These are phyloP conservation scores for Jamesozyma spencerorum DNA, from an alignment of 805 yeast species.

Conservation along the genomic window DNA sequence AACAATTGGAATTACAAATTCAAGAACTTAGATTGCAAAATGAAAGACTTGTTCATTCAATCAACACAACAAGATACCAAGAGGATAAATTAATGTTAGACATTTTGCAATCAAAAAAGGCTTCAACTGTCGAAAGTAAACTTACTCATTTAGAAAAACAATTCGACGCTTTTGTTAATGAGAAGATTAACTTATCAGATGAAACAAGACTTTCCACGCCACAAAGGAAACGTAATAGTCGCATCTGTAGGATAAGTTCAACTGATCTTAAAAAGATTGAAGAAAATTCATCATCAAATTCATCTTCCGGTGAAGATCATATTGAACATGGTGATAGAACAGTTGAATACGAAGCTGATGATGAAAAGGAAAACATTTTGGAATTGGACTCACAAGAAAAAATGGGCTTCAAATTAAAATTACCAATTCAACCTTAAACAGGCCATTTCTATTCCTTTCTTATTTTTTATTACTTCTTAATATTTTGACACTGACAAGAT, in stretches of 20 bases:
- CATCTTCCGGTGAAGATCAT: constrained; percentile 3
- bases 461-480: too few relatives aligned
- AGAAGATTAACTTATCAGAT: background rate
- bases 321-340: constrained; percentile 2
- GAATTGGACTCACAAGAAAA: background rate
- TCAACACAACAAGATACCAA: constrained; percentile 19
- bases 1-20: constrained; percentile 27
- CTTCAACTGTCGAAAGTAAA: constrained; percentile 15
- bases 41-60: constrained; percentile 25
- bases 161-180: constrained; percentile 9
- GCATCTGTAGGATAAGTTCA: constrained; percentile 22
- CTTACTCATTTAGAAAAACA: constrained; percentile 24
- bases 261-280: constrained; percentile 20
- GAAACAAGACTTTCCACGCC: background rate
- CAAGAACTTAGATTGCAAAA: constrained; percentile 28
- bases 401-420: constrained; percentile 17
- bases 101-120: background rate
- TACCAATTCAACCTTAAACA: constrained; percentile 11
- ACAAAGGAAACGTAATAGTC: background rate
- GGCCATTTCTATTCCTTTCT: background rate
- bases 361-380: constrained; percentile 10
- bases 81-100: constrained; percentile 20
- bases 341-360: constrained; percentile 11
- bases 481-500: too few relatives aligned
- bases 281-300: constrained; percentile 16